Evolutionary conservation across 1,139 yeast species (phyloP), one percentile per base, ranked within the genome.

Genomic region (Geotrichum candidum): DNA sequence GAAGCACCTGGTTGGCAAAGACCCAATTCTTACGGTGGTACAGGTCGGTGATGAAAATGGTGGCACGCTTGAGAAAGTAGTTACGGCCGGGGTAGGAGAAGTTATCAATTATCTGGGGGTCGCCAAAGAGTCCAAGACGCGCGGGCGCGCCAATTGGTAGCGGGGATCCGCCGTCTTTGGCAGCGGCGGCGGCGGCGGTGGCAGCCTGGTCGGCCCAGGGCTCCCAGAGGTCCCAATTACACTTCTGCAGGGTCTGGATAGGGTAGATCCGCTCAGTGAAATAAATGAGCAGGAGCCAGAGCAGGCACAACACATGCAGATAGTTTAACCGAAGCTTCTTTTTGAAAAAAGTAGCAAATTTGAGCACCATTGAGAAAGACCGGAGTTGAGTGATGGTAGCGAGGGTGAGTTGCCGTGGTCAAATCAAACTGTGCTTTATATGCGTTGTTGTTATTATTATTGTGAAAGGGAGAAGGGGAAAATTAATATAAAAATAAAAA

Each of bases 91-190:
- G 80, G 66, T 83, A 83, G 0, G 94, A 85, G 71, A 86, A 82
- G 57, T 80, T 85, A 70, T 94, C 98, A 67, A 92, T 88, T 53
- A 94, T 79, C 72, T 94, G 98, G 0, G 98, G 98, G 72, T 94
- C 99, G 0, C 97, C 98, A 54, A 90, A 79, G 22, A 94, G 72
- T 0, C 88, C 87, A 1, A 92, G 78, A 59, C 86, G 81, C 10
- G 48, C n/a, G 3, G 48, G 48, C 48, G 10, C 48, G 7, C 22
- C 48, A 41, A 15, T n/a, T n/a, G 48, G 48, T 9, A 15, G 10
- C n/a, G 23, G 15, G 45, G n/a, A 10, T 35, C 15, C 15, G 9
- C 41, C n/a, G 18, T 38, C 5, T 25, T 25, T 25, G 27, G 27
- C 5, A 25, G 27, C 5, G 15, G 18, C 18, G 5, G 18, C 18